These are phyloP conservation scores for Boletus reticulatus DNA, from an alignment of 768 basidiomycete species.

Conservation along the genomic window DNA sequence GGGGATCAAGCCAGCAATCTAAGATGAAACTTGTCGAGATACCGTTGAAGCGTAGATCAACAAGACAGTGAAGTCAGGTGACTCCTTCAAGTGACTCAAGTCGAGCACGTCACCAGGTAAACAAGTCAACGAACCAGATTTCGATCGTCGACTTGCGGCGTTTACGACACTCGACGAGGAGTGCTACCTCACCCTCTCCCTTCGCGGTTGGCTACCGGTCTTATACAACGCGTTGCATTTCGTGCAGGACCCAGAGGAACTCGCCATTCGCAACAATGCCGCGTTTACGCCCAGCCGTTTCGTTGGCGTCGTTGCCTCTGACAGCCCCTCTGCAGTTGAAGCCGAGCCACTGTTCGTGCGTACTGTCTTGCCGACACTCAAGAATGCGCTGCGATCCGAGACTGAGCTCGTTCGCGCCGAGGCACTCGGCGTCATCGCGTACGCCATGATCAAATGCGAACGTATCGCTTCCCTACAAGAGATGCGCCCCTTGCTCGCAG, in stretches of 20 bases:
- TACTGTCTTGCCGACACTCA: conserved; percentile 72
- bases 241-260: conserved; percentile 86
- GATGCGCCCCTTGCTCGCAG: conserved; percentile 77
- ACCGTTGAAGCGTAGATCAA: no score
- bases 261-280: conserved; percentile 82
- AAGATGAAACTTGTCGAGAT: no score
- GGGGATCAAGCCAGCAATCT: no score
- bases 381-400: conserved; percentile 75
- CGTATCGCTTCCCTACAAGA: conserved; percentile 67
- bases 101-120: no score
- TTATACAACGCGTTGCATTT: conserved; percentile 81
- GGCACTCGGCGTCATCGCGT: conserved; percentile 72
- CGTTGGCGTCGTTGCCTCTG: conserved; percentile 51
- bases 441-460: conserved; percentile 66
- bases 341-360: conserved; percentile 58
- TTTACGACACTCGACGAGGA: conserved; percentile 75
- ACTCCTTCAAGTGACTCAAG: no score
- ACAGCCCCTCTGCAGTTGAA: conserved; percentile 34
- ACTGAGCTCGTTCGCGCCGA: conserved; percentile 87
- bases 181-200: conserved; percentile 47
- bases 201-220: conserved; percentile 74
- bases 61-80: no score
- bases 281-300: conserved; percentile 76
- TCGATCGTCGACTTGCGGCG: conserved; percentile 77
- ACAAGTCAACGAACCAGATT: conserved; percentile 85